Evolutionary conservation across 208 protist species (phyloP).

Genomic region (Leishmania aethiopica): DNA sequence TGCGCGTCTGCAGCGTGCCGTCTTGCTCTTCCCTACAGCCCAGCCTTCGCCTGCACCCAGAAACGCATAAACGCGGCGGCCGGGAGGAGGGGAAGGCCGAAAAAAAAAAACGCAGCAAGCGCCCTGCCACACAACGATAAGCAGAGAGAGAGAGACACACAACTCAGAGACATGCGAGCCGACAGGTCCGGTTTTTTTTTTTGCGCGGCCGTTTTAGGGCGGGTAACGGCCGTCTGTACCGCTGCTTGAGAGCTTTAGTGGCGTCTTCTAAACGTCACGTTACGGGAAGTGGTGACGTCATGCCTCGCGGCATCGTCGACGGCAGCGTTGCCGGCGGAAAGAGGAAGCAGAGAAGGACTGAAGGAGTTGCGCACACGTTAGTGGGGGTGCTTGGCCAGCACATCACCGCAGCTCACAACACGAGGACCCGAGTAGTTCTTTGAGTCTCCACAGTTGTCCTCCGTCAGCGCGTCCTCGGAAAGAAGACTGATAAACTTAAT

Average conservation of each 20-base stretch:
- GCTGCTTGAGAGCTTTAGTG: background rate
- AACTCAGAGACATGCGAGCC: background rate
- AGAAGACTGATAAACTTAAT: slow-evolving; percentile 73
- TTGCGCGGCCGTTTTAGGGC: background rate
- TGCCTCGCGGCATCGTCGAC: background rate
- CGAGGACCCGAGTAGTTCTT: slow-evolving; percentile 63
- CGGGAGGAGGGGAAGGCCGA: too few relatives aligned
- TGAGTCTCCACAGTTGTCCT: slow-evolving; percentile 82
- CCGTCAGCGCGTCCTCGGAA: slow-evolving; percentile 56
- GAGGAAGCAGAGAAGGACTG: background rate
- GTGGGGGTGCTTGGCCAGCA: background rate
- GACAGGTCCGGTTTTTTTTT: background rate
- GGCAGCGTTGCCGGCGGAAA: background rate
- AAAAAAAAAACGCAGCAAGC: background rate
- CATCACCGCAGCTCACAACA: slow-evolving; percentile 68
- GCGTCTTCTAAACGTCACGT: background rate
- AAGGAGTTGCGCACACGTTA: background rate
- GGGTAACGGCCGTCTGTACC: background rate
- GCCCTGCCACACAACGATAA: background rate
- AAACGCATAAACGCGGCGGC: background rate
- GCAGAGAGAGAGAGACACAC: background rate
- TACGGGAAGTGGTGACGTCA: background rate
- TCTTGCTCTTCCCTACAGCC: background rate
- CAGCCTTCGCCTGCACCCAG: background rate
- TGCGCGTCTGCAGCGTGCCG: background rate